A percentile compares a stretch with the other conserved stretches of the same genome.
phyloP scores from a whole-genome alignment of 2,329 filamentous ascomycete species.

The Tolypocladium tropicale region DNA sequence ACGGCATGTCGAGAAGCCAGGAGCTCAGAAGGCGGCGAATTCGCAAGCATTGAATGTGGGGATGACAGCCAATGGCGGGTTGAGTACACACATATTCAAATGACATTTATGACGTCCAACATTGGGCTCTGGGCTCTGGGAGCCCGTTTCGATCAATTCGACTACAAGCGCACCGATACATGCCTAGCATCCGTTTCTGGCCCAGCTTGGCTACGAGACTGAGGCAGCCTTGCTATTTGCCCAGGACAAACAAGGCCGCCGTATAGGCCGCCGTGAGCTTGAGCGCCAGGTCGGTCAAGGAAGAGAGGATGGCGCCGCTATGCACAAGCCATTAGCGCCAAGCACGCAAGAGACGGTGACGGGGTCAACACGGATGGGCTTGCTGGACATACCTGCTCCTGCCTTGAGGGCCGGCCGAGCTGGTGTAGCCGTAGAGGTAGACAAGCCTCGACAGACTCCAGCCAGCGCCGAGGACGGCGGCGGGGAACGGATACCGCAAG shows the following conservation, averaged over 20 bases:
- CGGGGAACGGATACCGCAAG: conserved; percentile 39
- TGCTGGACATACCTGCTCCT: conserved; percentile 26
- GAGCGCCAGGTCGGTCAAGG: conserved; percentile 25
- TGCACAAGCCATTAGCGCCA: background rate
- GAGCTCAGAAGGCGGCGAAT: conserved; percentile 21
- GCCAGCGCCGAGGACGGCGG: conserved; percentile 36
- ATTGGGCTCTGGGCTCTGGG: background rate
- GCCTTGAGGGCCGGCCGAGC: conserved; percentile 31
- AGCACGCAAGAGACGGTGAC: background rate
- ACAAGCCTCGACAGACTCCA: conserved; percentile 43
- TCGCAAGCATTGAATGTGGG: conserved; percentile 12
- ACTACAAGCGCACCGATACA: background rate
- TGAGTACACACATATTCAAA: background rate
- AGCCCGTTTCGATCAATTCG: background rate
- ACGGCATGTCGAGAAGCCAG: conserved; percentile 4
- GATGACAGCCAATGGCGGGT: background rate
- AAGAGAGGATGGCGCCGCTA: conserved; percentile 25
- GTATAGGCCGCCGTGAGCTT: conserved; percentile 35
- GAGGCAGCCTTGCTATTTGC: conserved; percentile 10
- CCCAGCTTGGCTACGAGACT: background rate
- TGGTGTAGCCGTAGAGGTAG: conserved; percentile 47
- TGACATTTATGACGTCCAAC: background rate
- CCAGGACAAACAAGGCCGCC: conserved; percentile 24
- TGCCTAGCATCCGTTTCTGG: background rate
- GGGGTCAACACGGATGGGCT: background rate